Evolutionary conservation across 208 protist species (phyloP), one percentile per base, ranked within the genome.

Genomic region (Phytomonas francai): DNA sequence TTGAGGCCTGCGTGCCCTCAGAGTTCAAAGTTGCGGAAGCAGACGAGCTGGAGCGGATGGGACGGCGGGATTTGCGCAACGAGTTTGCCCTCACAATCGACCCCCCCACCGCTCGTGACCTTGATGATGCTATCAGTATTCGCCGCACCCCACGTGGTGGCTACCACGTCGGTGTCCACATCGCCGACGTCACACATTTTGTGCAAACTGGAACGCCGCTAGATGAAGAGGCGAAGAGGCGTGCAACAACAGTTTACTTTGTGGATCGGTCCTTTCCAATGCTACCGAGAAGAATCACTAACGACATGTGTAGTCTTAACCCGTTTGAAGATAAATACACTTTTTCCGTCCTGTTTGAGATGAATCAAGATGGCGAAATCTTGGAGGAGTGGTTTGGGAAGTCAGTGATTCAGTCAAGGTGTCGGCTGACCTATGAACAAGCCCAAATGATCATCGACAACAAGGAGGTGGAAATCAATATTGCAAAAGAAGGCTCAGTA

Each of bases 161-260:
- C 31, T 95, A 89, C 68, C 88, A 90, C 70, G 84, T 98, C 58
- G 94, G 93, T 12, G 93, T 98, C n/a, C 94, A 98, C 79, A 98
- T 98, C 70, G 95, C 95, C 0, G 95, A 98, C 73, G 95, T 98
- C 3, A 88, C 93, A 14, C 75, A 84, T 64, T 97, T 97, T 82
- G 92, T 97, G 49, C 60, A 72, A 56, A 76, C 76, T 2, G 73
- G 76, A 31, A 87, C 79, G 1, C 56, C 88, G 14, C 68, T 97
- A 1, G 95, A 98, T 70, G 77, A 88, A 56, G 95, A 98, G 75
- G 95, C 94, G 31, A 71, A 73, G 16, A 56, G 59, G 45, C 81
- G 95, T 28, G 72, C 72, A 22, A 98, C 88, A 1, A 90, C 88
- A 11, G 89, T 88, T 9, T 97, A 97, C 76, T 74, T 98, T 27